Evolutionary conservation across 2,329 filamentous ascomycete species (phyloP), one percentile per base, ranked within the genome.

Genomic region (Raffaelea deltoideospora): DNA sequence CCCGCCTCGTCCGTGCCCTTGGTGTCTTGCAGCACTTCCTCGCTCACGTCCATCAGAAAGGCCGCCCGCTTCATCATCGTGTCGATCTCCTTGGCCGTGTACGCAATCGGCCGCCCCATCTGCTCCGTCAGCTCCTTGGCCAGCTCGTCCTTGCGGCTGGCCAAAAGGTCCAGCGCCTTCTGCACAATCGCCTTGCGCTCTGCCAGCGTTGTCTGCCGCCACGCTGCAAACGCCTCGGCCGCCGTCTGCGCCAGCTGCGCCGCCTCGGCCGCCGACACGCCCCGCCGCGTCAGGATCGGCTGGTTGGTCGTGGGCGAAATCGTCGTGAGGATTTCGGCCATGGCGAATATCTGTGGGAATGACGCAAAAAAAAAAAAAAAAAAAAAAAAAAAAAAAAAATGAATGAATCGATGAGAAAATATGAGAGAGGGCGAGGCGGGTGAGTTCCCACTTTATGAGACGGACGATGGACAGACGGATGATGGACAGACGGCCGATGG

Each of bases 91-190:
- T 76, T 85, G 33, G 70, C 76, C 0, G 83, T 82, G 56, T 88
- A 95, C 27, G 80, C 72, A 50, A 95, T 94, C 24, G 88, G 88
- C 17, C 88, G 72, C 30, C 88, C 88, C 87, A 96, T 96, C 63
- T 96, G 87, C 54, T 84, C 78, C 0, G 87, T 95, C 41, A 96
- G 63, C 55, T 95, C 87, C 47, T 74, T 69, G 6, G 80, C 86
- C 24, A 96, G 66, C 43, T 76, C 80, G 74, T 90, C 79, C 56
- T 86, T 72, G 53, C 75, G 77, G 34, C 75, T 69, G 14, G 62
- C 58, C 21, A 96, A 65, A 5, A 83, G 59, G 43, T 77, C 69
- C 31, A 96, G 61, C 1, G 87, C 86, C 50, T 80, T 83, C 49
- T 73, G 76, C 49, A 95, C 76, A 45, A 94, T 87, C 33, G 70